These are phyloP conservation scores for Thermothielavioides terrestris DNA, from an alignment of 495 filamentous ascomycete genomes.

Conservation along the genomic window DNA sequence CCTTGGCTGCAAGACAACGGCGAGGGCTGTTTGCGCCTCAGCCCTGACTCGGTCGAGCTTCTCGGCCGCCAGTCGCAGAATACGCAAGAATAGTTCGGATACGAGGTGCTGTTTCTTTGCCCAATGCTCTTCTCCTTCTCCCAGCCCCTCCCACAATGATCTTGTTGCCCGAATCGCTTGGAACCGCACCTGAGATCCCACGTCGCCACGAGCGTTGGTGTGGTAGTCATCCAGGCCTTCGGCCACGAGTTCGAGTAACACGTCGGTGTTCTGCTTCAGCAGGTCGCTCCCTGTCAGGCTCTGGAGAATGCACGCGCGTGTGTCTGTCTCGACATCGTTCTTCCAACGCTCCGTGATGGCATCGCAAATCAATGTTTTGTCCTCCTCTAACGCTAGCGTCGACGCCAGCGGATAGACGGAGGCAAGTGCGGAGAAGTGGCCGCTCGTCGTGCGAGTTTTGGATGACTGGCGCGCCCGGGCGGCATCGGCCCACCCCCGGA, in stretches of 20 bases:
- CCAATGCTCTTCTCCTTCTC: slow-evolving; percentile 3
- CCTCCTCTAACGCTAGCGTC: slow-evolving; percentile 11
- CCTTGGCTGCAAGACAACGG: slow-evolving; percentile 26
- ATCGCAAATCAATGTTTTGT: slow-evolving; percentile 17
- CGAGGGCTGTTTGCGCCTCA: slow-evolving; percentile 49
- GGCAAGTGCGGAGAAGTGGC: slow-evolving; percentile 38
- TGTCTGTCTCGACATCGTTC: slow-evolving; percentile 44
- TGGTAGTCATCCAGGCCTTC: slow-evolving; percentile 78
- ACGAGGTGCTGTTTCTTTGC: slow-evolving; percentile 15
- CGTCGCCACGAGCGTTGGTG: slow-evolving; percentile 74
- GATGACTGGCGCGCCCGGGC: slow-evolving; percentile 23
- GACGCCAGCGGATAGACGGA: slow-evolving; percentile 26
- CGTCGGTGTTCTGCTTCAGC: slow-evolving; percentile 22
- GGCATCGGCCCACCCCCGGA: slow-evolving; percentile 31
- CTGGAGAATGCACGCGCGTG: slow-evolving; percentile 50
- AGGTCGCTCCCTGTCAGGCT: slow-evolving; percentile 44
- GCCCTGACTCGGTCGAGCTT: slow-evolving; percentile 80
- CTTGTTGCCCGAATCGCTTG: slow-evolving; percentile 62
- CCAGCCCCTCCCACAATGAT: slow-evolving; percentile 30
- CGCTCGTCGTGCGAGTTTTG: slow-evolving; percentile 22
- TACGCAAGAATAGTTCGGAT: slow-evolving; percentile 29
- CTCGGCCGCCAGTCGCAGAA: slow-evolving; percentile 69
- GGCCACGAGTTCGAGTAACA: slow-evolving; percentile 34
- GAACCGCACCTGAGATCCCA: slow-evolving; percentile 73
- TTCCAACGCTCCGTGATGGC: slow-evolving; percentile 35